Conservation (phyloP, 169 alveolate genomes). For the Cystoisospora suis region DNA sequence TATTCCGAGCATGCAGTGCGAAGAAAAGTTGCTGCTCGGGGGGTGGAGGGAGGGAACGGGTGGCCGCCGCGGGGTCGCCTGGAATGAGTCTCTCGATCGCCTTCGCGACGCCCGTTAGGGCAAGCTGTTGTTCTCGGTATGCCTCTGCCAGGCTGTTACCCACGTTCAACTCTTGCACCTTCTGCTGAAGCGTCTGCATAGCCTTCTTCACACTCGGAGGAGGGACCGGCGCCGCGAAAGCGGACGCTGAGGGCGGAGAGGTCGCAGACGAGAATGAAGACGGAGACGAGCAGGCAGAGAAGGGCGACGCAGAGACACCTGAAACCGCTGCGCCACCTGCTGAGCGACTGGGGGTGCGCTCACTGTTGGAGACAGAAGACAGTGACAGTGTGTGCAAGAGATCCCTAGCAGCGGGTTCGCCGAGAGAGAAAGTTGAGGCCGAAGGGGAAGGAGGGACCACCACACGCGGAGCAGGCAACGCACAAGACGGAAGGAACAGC, state of each 20-base stretch:
- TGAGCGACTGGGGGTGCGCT: no score
- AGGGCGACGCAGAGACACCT: not conserved
- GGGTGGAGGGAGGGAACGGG: slow-evolving; percentile 12
- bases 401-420: no score
- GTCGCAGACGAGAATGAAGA: not conserved
- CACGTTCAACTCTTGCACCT: not conserved
- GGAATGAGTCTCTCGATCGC: slow-evolving; percentile 4
- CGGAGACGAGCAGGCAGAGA: not conserved
- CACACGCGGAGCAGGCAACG: not conserved
- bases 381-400: no score
- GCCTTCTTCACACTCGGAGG: not conserved
- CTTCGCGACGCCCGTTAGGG: not conserved
- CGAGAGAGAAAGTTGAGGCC: not conserved
- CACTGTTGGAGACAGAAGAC: no score
- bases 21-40: slow-evolving; percentile 42
- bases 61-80: slow-evolving; percentile 6
- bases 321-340: not conserved
- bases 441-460: not conserved
- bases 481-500: not conserved
- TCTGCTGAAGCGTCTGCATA: not conserved
- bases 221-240: slow-evolving; percentile 1
- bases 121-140: slow-evolving; percentile 1
- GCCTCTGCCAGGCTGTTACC: not conserved
- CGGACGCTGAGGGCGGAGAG: not conserved
- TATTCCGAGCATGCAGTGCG: slow-evolving; percentile 14